Percentiles rank a stretch among this genome's conserved stretches.
Evolutionary conservation across 345 rosid species (phyloP).

Genomic region (Xanthoceras sorbifolium): DNA sequence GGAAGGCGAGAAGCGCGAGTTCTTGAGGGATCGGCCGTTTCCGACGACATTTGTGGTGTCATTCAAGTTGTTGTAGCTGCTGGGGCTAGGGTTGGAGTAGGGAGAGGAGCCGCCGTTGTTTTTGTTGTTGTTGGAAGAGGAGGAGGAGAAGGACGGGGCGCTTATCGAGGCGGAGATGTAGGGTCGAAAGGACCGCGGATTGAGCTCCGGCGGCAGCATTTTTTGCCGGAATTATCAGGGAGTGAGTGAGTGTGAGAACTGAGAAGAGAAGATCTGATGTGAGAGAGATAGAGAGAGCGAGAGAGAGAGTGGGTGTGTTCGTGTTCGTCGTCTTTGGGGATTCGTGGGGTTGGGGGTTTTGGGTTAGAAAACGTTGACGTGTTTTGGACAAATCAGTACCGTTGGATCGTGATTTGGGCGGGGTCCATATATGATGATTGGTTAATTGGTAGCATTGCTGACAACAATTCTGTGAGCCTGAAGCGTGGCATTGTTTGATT

Average conservation of each 20-base stretch:
- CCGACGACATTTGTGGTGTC: slow-evolving; percentile 12
- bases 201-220: slow-evolving; percentile 51
- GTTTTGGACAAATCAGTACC: background rate
- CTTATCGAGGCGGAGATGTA: slow-evolving; percentile 35
- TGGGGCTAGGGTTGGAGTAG: slow-evolving; percentile 47
- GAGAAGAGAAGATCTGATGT: slow-evolving; percentile 1
- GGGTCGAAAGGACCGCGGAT: slow-evolving; percentile 39
- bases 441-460: too few relatives aligned
- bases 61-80: slow-evolving; percentile 28
- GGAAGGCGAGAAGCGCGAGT: slow-evolving; percentile 78
- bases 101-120: slow-evolving; percentile 39
- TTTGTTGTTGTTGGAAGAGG: slow-evolving; percentile 28
- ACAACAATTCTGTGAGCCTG: too few relatives aligned
- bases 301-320: too few relatives aligned
- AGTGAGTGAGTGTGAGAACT: background rate
- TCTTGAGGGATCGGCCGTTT: slow-evolving; percentile 40
- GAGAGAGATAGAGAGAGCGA: too few relatives aligned
- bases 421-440: background rate
- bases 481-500: too few relatives aligned
- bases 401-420: background rate
- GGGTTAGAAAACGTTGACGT: slow-evolving; percentile 1
- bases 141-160: slow-evolving; percentile 29
- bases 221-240: slow-evolving; percentile 9
- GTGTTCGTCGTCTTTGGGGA: too few relatives aligned
- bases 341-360: background rate